Base-by-base conservation (phyloP, 345 rosid genomes). In the Draba incana region DNA sequence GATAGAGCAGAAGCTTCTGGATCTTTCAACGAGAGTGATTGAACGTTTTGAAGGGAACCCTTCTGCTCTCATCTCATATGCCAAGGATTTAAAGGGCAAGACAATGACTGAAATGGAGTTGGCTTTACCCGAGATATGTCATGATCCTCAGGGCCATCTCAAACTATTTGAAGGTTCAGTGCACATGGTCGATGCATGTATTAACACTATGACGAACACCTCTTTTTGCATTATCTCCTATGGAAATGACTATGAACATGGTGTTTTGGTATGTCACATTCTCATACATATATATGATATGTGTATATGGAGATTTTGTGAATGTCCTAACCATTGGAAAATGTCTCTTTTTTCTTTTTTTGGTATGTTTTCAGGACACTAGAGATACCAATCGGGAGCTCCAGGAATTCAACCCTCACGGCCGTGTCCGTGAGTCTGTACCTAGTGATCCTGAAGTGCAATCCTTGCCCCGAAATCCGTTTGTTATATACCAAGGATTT, bases 41-140 rank as follows among this genome's bases (percentile, higher is more conserved):
- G 0, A 39, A 51, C 1, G 25, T 35, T 24, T 1, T 52, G 24
- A 39, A 39, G 38, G 69, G 0, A 65, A 74, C 16, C 85, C 77
- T 1, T 28, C 77, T 28, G 58, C 77, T 9, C 67, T 80, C 11
- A 3, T 9, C 8, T 15, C 27, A 14, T 12, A 38, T 15, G 70
- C 59, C 6, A 2, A 7, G 2, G 0, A 39, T 0, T 1, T 58
- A 8, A 60, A 60, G 39, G 16, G 25, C 1, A 10, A 39, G 10
- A 11, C 1, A 23, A 39, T 1, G 2, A 11, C 0, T 3, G 30
- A 16, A 15, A 20, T 38, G 16, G 3, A 14, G 28, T 4, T 2
- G 0, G n/a, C 43, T 4, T 33, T 31, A n/a, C 6, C 3, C 33
- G 10, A 11, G 31, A 51, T 11, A 2, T 12, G 35, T 14, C n/a